Evolutionary conservation across 768 basidiomycete genomes (phyloP).

Genomic region (Tremella fuciformis): DNA sequence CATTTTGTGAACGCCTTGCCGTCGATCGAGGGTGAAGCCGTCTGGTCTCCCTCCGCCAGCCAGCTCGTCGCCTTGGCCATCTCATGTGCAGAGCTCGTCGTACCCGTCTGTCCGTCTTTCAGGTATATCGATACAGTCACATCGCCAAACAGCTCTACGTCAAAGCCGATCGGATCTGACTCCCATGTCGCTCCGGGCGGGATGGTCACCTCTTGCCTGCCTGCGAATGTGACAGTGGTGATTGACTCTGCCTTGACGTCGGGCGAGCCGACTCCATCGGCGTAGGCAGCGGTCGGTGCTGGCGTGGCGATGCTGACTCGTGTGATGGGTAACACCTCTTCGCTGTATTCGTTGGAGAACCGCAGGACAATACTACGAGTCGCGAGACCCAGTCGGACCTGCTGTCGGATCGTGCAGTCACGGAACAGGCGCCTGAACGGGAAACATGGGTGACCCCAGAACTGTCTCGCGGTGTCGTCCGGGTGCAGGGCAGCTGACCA

Average conservation of each 20-base stretch:
- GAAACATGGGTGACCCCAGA: too few species aligned
- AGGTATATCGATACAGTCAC: constrained; percentile 3
- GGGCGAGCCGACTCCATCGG: not conserved
- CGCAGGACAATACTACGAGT: not conserved
- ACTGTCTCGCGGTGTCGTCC: too few species aligned
- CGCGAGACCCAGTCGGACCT: not conserved
- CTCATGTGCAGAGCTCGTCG: not conserved
- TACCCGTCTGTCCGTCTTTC: not conserved
- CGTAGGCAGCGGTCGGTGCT: not conserved
- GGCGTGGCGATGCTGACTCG: not conserved
- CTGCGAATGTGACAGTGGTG: not conserved
- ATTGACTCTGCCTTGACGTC: not conserved
- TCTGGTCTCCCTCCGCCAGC: not conserved
- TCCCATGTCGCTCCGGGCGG: not conserved
- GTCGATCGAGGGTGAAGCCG: not conserved
- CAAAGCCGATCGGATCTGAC: not conserved
- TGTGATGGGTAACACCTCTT: not conserved
- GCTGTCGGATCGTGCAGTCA: not conserved
- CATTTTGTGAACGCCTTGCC: not conserved
- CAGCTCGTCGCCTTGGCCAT: constrained; percentile 3
- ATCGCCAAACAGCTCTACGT: not conserved
- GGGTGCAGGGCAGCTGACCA: too few species aligned
- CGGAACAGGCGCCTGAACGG: too few species aligned
- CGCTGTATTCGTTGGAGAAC: constrained; percentile 3
- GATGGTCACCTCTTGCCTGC: not conserved